Evolutionary conservation across 768 basidiomycete genomes (phyloP), one percentile per base, ranked within the genome.

Genomic region (Trametopsis cervina): DNA sequence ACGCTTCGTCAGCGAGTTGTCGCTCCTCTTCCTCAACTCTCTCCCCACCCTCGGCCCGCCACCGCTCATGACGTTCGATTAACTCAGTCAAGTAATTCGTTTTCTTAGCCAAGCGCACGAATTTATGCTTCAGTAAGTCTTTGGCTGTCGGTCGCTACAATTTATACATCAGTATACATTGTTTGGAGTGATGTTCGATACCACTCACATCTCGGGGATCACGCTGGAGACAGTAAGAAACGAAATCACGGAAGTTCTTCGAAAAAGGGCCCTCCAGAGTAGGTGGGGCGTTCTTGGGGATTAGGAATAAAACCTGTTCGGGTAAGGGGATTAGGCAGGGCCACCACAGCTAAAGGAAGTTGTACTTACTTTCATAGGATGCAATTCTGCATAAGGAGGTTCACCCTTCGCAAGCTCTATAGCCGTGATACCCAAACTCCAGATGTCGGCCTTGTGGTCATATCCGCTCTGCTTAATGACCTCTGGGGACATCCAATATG

Each of bases 401-500:
- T 98, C 95, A 23, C 95, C 95, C 66, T 87, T 94, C 1, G 96
- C 96, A 57, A 99, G 74, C 64, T 99, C 96, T 56, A 98, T 97
- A 24, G 92, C 89, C 5, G 96, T 99, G 57, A 95, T 95, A 12
- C 95, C 96, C 53, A 99, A 69, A 66, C 88, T 91, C 96, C 96
- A 99, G 42, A 99, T 97, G 66, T 99, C 96, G 13, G 96, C 96
- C 63, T 97, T 98, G 64, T 94, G 88, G 60, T 98, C 96, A 67
- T 99, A 99, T 3, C 96, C 96, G 48, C 92, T 95, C 68, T 99
- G 96, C 65, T 98, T 98, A 72, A 99, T 99, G 20, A 98, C 94
- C 63, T 99, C 96, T 4, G 96, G 96, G 5, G 91, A 92, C 96
- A 99, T 99, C 96, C 96, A 99, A 63, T 98, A 99, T 2, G 95